Percentiles rank a stretch among this genome's conserved stretches.
Evolutionary conservation across 2,329 filamentous ascomycete species (phyloP).

Genomic region (Aspergillus proliferans): DNA sequence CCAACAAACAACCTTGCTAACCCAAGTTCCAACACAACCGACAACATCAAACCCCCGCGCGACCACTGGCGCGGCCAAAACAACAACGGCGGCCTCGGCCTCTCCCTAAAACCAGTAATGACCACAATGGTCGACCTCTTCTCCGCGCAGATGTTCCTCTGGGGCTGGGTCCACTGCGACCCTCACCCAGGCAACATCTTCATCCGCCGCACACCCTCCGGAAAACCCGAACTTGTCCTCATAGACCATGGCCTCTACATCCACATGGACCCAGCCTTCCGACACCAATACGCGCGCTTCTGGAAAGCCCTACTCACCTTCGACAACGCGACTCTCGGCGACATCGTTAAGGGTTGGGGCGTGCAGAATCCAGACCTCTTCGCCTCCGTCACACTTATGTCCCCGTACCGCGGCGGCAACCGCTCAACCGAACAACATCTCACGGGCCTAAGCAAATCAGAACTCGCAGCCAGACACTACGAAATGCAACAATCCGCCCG

Average conservation of each 20-base stretch:
- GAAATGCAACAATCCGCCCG: constrained; percentile 72
- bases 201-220: constrained; percentile 74
- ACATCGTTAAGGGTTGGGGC: constrained; percentile 75
- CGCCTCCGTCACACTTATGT: constrained; percentile 80
- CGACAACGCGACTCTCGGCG: constrained; percentile 71
- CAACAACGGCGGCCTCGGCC: constrained; percentile 72
- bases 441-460: constrained; percentile 47
- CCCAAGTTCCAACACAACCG: constrained; percentile 30
- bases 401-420: constrained; percentile 83
- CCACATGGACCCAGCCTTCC: constrained; percentile 75
- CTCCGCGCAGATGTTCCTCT: constrained; percentile 96
- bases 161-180: constrained; percentile 92
- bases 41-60: constrained; percentile 71
- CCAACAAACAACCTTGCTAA: constrained; percentile 44
- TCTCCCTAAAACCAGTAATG: constrained; percentile 83
- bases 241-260: constrained; percentile 98
- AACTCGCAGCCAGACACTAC: constrained; percentile 58
- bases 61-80: constrained; percentile 68
- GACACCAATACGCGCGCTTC: constrained; percentile 78
- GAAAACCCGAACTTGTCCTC: constrained; percentile 82
- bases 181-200: constrained; percentile 98
- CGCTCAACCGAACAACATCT: constrained; percentile 55
- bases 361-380: constrained; percentile 86
- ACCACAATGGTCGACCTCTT: constrained; percentile 94
- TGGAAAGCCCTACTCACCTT: constrained; percentile 94